Evolutionary conservation across 2,329 filamentous ascomycete genomes (phyloP), one percentile per base, ranked within the genome.

Genomic region (Trichoderma gracile): DNA sequence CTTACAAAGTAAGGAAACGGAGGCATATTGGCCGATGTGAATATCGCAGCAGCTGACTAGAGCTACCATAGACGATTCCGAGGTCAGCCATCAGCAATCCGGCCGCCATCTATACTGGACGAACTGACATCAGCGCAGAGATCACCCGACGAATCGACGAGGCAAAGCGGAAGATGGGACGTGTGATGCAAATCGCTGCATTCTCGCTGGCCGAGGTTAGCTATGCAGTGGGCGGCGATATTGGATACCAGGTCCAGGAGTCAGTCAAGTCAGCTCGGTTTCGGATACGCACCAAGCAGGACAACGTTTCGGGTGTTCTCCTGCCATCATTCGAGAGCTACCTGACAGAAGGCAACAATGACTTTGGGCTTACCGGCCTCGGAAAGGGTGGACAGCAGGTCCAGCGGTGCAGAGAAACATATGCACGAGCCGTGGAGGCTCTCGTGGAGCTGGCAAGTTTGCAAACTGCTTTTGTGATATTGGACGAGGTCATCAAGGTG

Each of bases 401-500:
- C 30, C 93, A 97, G 79, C 86, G 90, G 72, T 97, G 93, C 77
- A 85, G 95, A 70, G 95, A 99, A 81, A 98, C 95, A 38, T 99
- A 99, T 79, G 92, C 93, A 17, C 84, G 95, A 67, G 95, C 95
- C 21, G 95, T 99, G 42, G 95, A 99, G 80, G 96, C 95, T 15
- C 80, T 99, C 68, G 94, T 98, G 1, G 94, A 98, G 79, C 82
- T 98, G 68, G 94, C 94, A 19, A 97, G 93, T 81, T 81, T 98
- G 72, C 94, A 97, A 79, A 99, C 95, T 68, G 95, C 95, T 6
- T 99, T 99, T 76, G 92, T 99, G 54, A 98, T 98, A 69, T 79
- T 99, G 66, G 95, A 99, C 76, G 95, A 99, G 78, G 95, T 99
- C 64, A 99, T 99, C 81, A 99, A 99, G 81, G 93, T 98, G 27